Percentiles rank a stretch among this genome's conserved stretches.
Conservation (phyloP, 768 basidiomycete genomes). For the Hygrophoropsis aurantiaca region DNA sequence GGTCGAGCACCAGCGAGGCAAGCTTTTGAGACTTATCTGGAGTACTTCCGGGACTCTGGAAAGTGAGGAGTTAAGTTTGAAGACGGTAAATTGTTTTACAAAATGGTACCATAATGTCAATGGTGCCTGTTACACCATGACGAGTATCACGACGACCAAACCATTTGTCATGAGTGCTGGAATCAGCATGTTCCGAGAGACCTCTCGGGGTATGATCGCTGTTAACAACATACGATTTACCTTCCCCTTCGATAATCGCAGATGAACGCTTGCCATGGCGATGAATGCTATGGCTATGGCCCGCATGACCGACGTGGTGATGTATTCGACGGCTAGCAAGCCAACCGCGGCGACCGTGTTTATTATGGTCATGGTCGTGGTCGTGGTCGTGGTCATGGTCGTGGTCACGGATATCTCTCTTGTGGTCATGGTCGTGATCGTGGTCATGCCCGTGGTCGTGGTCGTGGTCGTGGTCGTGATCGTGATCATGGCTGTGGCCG, state of each 20-base stretch:
- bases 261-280: constrained; percentile 19
- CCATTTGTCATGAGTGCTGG: neutral
- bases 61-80: constrained; percentile 1
- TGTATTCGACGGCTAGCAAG: constrained; percentile 18
- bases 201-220: neutral
- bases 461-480: constrained; percentile 15
- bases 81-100: constrained; percentile 9
- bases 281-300: constrained; percentile 7
- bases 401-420: constrained; percentile 27
- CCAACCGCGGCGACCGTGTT: constrained; percentile 13
- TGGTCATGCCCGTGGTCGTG: constrained; percentile 4
- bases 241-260: constrained; percentile 20
- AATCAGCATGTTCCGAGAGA: neutral
- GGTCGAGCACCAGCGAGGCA: constrained; percentile 20
- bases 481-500: constrained; percentile 13
- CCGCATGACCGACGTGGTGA: constrained; percentile 6
- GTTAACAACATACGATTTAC: constrained; percentile 26
- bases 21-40: constrained; percentile 11
- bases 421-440: constrained; percentile 12
- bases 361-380: constrained; percentile 12
- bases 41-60: constrained; percentile 8
- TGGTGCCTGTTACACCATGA: constrained; percentile 36
- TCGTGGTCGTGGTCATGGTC: constrained; percentile 18
- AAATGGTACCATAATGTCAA: constrained; percentile 48
- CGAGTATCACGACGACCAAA: constrained; percentile 11